Base-by-base conservation (phyloP, 1,139 yeast genomes). In the Eremothecium coryli region DNA sequence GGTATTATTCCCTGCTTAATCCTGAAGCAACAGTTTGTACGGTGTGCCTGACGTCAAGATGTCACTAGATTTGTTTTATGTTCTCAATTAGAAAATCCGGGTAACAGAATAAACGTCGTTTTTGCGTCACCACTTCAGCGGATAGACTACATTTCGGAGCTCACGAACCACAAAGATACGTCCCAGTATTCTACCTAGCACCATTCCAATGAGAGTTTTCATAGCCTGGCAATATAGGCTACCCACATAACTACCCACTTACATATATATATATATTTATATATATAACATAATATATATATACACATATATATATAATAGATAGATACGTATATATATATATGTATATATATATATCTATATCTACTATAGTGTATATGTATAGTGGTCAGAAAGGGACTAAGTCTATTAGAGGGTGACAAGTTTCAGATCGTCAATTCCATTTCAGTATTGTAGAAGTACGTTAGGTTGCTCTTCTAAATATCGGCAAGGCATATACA, bases 351-450 rank as follows among this genome's bases (percentile, higher is more conserved):
- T 12, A 31, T 24, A 31, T 24, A 23, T 18, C 22, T 31, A 10
- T 10, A 14, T 26, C 16, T 31, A 23, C 18, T 31, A 31, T 24
- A 31, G 28, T 26, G 29, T 24, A 24, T 18, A 24, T 23, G 26
- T 31, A 5, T 24, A 26, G 29, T 12, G 20, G 20, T 9, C 20
- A 26, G 29, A 11, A 20, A 26, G 11, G 20, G 20, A 12, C 17
- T 10, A 26, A 26, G 17, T 14, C 21, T 14, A 6, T 20, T 9
- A 29, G 16, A 12, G 32, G 8, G 29, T 21, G 21, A 22, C 27
- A 25, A 18, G 29, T 14, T 27, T 25, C 22, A 10, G 14, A 27
- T 27, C 22, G 17, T 27, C 30, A 27, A 18, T 17, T 27, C 30
- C 20, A 16, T 27, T 18, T 27, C 30, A 16, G 17, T 16, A 27